phyloP scores from a whole-genome alignment of 768 basidiomycete species.

The Collybia nuda region DNA sequence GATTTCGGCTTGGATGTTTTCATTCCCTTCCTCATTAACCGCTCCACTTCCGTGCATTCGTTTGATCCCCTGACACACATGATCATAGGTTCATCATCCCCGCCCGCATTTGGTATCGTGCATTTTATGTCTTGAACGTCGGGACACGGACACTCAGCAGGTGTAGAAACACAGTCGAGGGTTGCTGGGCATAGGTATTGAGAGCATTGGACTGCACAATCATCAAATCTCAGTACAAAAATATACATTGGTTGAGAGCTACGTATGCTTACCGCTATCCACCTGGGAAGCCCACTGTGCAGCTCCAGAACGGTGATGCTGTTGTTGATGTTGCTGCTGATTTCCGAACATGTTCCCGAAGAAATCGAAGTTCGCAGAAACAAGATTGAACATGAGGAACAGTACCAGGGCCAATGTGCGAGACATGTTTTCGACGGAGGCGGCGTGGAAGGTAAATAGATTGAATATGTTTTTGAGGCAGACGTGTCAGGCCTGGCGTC shows the following conservation, averaged over 20 bases:
- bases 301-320: slow-evolving; percentile 47
- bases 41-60: slow-evolving; percentile 64
- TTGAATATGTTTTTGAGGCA: not conserved
- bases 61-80: slow-evolving; percentile 67
- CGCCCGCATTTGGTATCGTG: slow-evolving; percentile 60
- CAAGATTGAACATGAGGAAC: slow-evolving; percentile 35
- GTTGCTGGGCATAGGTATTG: slow-evolving; percentile 77
- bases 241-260: not conserved
- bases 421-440: slow-evolving; percentile 8
- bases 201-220: slow-evolving; percentile 60
- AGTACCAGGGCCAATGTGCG: slow-evolving; percentile 22
- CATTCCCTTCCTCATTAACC: slow-evolving; percentile 40
- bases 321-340: slow-evolving; percentile 61
- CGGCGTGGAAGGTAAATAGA: not conserved
- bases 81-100: slow-evolving; percentile 55
- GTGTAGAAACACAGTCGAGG: slow-evolving; percentile 63
- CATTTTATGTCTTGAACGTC: slow-evolving; percentile 77
- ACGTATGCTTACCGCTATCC: slow-evolving; percentile 52
- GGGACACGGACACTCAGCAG: slow-evolving; percentile 77
- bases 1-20: slow-evolving; percentile 28
- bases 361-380: slow-evolving; percentile 71
- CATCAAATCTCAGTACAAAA: not conserved
- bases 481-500: slow-evolving; percentile 15
- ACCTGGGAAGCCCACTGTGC: slow-evolving; percentile 68
- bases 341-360: slow-evolving; percentile 78